phyloP scores from a whole-genome alignment of 1,139 yeast species.

The Protomyces pachydermus region DNA sequence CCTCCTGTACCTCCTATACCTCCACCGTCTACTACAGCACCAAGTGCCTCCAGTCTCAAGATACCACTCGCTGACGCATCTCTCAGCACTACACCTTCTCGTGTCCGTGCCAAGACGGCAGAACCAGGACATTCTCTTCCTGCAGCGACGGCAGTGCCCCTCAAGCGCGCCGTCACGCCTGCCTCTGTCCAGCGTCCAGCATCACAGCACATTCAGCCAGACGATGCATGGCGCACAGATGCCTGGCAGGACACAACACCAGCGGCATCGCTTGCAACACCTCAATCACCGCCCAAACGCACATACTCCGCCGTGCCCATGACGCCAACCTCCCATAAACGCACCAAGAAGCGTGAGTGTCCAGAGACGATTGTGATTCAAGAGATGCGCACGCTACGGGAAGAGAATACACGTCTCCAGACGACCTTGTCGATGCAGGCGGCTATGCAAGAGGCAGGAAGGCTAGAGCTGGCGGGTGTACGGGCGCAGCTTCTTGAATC shows the following conservation, averaged over 20 bases:
- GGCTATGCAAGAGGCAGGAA: neutral
- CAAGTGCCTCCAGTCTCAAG: neutral
- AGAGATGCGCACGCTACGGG: neutral
- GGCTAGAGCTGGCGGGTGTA: neutral
- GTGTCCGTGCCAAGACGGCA: conserved; percentile 1
- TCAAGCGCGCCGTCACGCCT: neutral
- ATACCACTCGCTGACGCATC: neutral
- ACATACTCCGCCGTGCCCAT: neutral
- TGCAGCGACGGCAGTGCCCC: neutral
- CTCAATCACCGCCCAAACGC: neutral
- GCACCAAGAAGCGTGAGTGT: neutral
- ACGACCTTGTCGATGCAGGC: neutral
- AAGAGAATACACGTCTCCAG: neutral
- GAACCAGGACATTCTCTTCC: neutral
- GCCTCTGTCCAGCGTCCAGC: neutral
- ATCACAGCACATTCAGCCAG: neutral
- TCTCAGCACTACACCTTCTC: neutral
- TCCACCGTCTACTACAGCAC: neutral
- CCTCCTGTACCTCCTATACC: neutral
- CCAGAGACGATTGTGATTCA: neutral
- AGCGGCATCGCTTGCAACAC: neutral
- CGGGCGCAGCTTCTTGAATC: neutral
- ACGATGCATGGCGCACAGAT: neutral
- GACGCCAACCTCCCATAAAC: neutral
- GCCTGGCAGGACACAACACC: neutral